Evolutionary conservation across 148 eudicot species (phyloP).

Genomic region (Fagopyrum esculentum): DNA sequence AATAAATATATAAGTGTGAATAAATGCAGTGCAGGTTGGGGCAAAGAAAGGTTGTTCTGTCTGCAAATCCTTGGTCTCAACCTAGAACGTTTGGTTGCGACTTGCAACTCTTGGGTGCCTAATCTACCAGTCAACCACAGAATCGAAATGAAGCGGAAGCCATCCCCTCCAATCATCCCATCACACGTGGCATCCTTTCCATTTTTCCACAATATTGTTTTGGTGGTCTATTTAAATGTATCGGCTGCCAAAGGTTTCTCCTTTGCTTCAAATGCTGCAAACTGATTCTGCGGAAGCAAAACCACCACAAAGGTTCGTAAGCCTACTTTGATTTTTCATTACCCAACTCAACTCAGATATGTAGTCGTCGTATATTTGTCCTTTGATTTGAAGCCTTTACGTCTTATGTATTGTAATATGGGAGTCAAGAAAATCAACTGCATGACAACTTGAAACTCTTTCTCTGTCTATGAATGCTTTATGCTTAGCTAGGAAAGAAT

Average conservation of each 20-base stretch:
- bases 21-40: not conserved
- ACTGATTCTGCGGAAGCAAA: not conserved
- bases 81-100: slow-evolving; percentile 7
- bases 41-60: not conserved
- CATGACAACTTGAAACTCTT: not conserved
- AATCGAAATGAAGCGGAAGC: not conserved
- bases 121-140: slow-evolving; percentile 4
- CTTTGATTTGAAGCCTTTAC: not conserved
- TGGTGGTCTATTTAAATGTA: not conserved
- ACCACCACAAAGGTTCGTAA: not conserved
- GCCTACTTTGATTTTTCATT: not conserved
- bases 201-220: not conserved
- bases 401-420: not conserved
- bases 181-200: slow-evolving; percentile 6
- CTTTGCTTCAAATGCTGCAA: not conserved
- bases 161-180: not conserved
- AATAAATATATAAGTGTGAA: not conserved
- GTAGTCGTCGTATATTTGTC: not conserved
- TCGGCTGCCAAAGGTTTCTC: not conserved
- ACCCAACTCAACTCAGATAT: too few relatives aligned
- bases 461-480: not conserved
- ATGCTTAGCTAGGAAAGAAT: not conserved
- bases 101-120: not conserved
- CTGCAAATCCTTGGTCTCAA: not conserved
- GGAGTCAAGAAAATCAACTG: not conserved